Conservation (phyloP, 441 rosid genomes). For the Gossypium lobatum region DNA sequence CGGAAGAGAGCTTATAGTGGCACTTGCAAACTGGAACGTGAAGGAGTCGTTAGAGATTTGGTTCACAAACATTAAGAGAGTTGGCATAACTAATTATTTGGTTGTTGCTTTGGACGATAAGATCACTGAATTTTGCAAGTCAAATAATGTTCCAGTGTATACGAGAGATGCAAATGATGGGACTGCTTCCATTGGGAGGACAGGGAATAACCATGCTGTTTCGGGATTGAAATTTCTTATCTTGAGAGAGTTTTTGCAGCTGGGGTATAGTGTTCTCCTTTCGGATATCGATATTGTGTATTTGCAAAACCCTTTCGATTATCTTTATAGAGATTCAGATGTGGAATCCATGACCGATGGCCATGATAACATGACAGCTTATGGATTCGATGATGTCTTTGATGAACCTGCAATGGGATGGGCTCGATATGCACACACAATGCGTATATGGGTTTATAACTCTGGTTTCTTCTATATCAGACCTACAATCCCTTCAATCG, state of each 20-base stretch:
- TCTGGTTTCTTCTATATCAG: slow-evolving; percentile 86
- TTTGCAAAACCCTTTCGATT: slow-evolving; percentile 79
- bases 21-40: slow-evolving; percentile 83
- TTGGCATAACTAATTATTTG: slow-evolving; percentile 70
- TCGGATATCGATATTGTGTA: slow-evolving; percentile 86
- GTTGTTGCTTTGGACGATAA: slow-evolving; percentile 78
- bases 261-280: slow-evolving; percentile 90
- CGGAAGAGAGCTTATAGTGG: slow-evolving; percentile 74
- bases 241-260: slow-evolving; percentile 85
- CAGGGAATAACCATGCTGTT: slow-evolving; percentile 86
- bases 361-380: slow-evolving; percentile 74
- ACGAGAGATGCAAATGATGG: slow-evolving; percentile 69
- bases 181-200: slow-evolving; percentile 62
- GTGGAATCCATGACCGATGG: slow-evolving; percentile 98
- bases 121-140: slow-evolving; percentile 58
- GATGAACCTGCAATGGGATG: slow-evolving; percentile 95
- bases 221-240: slow-evolving; percentile 85
- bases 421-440: slow-evolving; percentile 98
- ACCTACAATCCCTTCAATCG: slow-evolving; percentile 82
- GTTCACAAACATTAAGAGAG: slow-evolving; percentile 73
- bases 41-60: slow-evolving; percentile 65
- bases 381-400: slow-evolving; percentile 78
- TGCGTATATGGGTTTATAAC: slow-evolving; percentile 95
- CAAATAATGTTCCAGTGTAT: slow-evolving; percentile 68
- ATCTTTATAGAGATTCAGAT: slow-evolving; percentile 81